Evolutionary conservation across 208 protist genomes (phyloP).

Genomic region (Leishmania mexicana): DNA sequence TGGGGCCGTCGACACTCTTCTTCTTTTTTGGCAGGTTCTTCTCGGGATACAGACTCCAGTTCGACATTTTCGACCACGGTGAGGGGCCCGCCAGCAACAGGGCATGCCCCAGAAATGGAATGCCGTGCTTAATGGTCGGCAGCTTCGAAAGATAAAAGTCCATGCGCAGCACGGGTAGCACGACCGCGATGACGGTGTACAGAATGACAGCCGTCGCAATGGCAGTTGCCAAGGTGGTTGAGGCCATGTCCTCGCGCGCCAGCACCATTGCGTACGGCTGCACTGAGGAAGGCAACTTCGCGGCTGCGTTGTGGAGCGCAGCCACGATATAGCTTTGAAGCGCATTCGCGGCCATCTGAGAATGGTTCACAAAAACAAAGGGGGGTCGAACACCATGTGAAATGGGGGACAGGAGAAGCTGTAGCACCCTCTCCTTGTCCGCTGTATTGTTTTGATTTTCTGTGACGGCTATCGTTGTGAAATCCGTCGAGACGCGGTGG

Average conservation of each 20-base stretch:
- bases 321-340: slow-evolving; percentile 25
- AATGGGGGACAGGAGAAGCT: background rate
- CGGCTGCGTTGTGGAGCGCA: slow-evolving; percentile 15
- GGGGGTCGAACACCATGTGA: background rate
- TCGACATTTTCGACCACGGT: slow-evolving; percentile 80
- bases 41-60: slow-evolving; percentile 74
- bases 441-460: background rate
- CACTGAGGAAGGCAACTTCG: slow-evolving; percentile 19
- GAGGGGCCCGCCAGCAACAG: slow-evolving; percentile 63
- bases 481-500: background rate
- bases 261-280: slow-evolving; percentile 29
- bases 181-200: slow-evolving; percentile 48
- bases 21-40: slow-evolving; percentile 34
- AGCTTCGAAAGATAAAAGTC: slow-evolving; percentile 70
- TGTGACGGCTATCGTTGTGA: background rate
- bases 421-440: background rate
- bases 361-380: background rate
- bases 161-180: slow-evolving; percentile 64
- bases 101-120: slow-evolving; percentile 82
- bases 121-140: slow-evolving; percentile 56
- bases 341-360: slow-evolving; percentile 3
- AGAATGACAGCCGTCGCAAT: slow-evolving; percentile 38
- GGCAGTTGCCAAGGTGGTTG: slow-evolving; percentile 20
- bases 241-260: slow-evolving; percentile 13
- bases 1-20: slow-evolving; percentile 6